Base-by-base conservation (phyloP, 1,284 basidiomycete genomes). In the Trichosporon ovoides region DNA sequence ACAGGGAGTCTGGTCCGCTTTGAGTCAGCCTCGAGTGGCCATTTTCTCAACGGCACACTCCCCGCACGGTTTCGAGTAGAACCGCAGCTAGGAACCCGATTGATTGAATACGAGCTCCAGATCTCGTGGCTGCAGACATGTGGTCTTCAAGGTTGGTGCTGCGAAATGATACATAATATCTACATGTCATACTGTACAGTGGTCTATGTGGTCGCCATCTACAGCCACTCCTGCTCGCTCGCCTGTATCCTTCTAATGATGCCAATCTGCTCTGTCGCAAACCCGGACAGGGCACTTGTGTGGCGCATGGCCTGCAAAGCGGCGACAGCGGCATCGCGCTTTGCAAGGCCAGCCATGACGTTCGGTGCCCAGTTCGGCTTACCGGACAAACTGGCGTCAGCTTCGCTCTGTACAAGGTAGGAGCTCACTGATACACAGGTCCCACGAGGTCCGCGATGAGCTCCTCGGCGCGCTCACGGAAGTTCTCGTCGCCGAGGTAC, bases 391-490 rank as follows among this genome's bases (percentile, higher is more conserved):
- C 55, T 57, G 52, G 10, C 33, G 53, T 59, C 34, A 61, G 59
- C 48, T 55, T 13, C 16, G 14, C 22, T 13, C 48, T 5, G 18
- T 20, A 34, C 6, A 16, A 16, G 3, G 4, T 13, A 16, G 43
- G 11, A 7, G 81, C 85, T 56, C 65, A 89, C 89, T 85, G 87
- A 75, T 89, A 92, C 48, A 91, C 77, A 0, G 91, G 91, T 9
- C 92, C 93, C 68, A 89, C 86, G 37, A 96, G 79, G 62, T 94
- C 92, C 71, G 83, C 86, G 51, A 93, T 83, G 55, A 97, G 76
- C 74, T 95, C 93, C 72, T 93, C 91, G 10, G 86, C 91, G 70
- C 91, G 90, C 31, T 80, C 86, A 61, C 84, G 80, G 73, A 91
- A 91, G 0, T 87, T 89, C 72, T 93, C 90, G 65, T 94, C 88